Conservation (phyloP, 2,329 filamentous ascomycete genomes). For the Phialemoniopsis sp. region DNA sequence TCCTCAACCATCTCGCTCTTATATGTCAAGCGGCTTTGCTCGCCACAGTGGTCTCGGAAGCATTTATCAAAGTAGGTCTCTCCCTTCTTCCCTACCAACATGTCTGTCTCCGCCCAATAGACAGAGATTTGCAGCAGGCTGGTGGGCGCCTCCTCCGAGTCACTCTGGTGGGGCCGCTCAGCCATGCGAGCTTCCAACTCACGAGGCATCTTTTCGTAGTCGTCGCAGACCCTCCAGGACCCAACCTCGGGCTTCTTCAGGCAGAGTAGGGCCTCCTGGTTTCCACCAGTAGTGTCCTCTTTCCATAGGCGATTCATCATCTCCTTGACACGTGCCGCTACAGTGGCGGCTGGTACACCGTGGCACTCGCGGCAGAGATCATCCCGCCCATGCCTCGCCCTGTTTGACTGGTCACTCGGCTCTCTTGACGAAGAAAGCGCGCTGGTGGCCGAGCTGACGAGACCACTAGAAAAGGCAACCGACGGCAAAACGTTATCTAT, state of each 20-base stretch:
- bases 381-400: slow-evolving; percentile 5
- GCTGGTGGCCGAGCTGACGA: slow-evolving; percentile 4
- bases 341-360: too few species aligned
- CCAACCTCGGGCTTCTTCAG: slow-evolving; percentile 13
- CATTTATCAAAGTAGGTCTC: slow-evolving; percentile 6
- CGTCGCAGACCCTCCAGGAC: slow-evolving; percentile 7
- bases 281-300: slow-evolving; percentile 17
- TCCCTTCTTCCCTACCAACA: slow-evolving; percentile 4
- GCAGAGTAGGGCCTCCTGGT: slow-evolving; percentile 19
- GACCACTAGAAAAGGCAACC: background rate
- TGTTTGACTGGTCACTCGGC: slow-evolving; percentile 1
- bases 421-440: slow-evolving; percentile 5
- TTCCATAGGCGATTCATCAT: slow-evolving; percentile 11
- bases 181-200: background rate
- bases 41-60: background rate
- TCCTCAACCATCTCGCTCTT: slow-evolving; percentile 1
- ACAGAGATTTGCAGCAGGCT: background rate
- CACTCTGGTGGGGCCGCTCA: too few species aligned
- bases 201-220: slow-evolving; percentile 2
- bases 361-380: too few species aligned
- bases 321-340: slow-evolving; percentile 4
- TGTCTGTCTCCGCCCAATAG: slow-evolving; percentile 5
- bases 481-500: slow-evolving; percentile 20
- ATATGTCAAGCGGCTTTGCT: background rate
- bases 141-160: too few species aligned